phyloP scores from a whole-genome alignment of 2,329 filamentous ascomycete genomes.

The Trichoderma lentiforme region DNA sequence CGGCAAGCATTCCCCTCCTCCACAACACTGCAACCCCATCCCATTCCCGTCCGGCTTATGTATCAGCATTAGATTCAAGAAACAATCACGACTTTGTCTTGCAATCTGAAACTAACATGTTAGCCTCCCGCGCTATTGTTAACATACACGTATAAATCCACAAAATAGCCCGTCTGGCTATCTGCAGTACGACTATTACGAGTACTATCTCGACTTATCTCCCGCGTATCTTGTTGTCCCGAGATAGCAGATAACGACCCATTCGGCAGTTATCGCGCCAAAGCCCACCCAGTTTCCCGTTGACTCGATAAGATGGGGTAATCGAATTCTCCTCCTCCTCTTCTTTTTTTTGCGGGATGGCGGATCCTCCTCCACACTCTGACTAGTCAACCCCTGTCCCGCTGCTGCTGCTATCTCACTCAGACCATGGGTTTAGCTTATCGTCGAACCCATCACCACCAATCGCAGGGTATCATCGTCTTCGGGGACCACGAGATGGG shows the following conservation, averaged over 20 bases:
- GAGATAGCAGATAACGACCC: constrained; percentile 15
- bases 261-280: constrained; percentile 1
- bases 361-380: constrained; percentile 9
- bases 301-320: constrained; percentile 49
- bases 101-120: not conserved
- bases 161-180: not conserved
- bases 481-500: not conserved
- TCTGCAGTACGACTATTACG: not conserved
- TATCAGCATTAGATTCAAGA: no score
- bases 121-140: not conserved
- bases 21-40: not conserved
- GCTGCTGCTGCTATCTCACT: constrained; percentile 2
- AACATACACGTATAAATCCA: not conserved
- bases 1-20: not conserved
- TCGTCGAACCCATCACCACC: not conserved
- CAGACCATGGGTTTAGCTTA: not conserved
- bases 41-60: not conserved
- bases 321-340: constrained; percentile 20
- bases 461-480: not conserved
- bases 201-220: not conserved
- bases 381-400: not conserved
- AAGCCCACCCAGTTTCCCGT: not conserved
- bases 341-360: constrained; percentile 1
- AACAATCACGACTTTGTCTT: not conserved
- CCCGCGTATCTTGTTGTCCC: not conserved